Evolutionary conservation across 306 rosid genomes (phyloP).

Genomic region (Inga oerstediana): DNA sequence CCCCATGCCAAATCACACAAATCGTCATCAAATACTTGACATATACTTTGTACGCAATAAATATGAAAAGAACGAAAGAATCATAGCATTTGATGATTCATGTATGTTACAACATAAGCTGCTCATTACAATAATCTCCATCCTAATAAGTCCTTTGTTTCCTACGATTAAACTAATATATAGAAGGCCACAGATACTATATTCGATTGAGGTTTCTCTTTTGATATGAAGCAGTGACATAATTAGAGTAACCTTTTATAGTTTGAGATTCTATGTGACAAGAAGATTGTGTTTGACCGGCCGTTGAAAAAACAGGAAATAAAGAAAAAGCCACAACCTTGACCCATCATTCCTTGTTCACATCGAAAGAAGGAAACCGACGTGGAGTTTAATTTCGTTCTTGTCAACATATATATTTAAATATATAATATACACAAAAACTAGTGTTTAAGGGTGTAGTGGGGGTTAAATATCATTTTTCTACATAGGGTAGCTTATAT

Average conservation of each 20-base stretch:
- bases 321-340: neutral
- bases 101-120: neutral
- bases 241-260: neutral
- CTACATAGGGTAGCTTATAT: neutral
- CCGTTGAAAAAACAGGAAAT: neutral
- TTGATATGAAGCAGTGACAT: neutral
- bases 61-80: neutral
- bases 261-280: neutral
- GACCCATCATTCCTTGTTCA: neutral
- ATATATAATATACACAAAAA: neutral
- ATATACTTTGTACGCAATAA: neutral
- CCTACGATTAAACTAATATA: neutral
- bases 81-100: neutral
- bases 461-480: neutral
- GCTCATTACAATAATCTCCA: conserved; percentile 13
- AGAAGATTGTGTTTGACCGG: neutral
- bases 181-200: neutral
- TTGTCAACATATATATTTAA: neutral
- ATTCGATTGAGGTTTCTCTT: neutral
- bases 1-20: too few relatives aligned
- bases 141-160: neutral
- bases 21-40: neutral
- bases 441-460: neutral
- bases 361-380: neutral
- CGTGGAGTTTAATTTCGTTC: neutral